Evolutionary conservation across 805 yeast species (phyloP), one percentile per base, ranked within the genome.

Genomic region (Torulaspora delbrueckii): DNA sequence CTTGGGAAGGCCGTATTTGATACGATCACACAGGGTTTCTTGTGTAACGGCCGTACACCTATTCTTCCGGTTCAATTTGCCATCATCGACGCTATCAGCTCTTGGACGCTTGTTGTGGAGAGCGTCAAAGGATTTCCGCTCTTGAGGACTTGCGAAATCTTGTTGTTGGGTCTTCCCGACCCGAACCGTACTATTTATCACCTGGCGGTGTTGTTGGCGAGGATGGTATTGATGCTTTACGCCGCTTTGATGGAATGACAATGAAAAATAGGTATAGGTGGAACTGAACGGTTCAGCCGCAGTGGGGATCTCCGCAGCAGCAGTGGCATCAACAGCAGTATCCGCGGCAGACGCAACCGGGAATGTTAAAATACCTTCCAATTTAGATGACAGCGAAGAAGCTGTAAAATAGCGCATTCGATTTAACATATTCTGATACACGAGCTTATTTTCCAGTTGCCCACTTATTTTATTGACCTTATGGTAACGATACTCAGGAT

Each of bases 401-500:
- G 40, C 45, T 33, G 45, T 42, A 27, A 42, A 42, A 42, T 42
- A 42, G 45, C 45, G 45, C 45, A 42, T 42, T 42, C 45, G 45
- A 42, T 35, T 37, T 42, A 42, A 42, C 45, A 42, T 42, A 42
- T 42, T 42, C 45, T 42, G 45, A 42, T 42, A 42, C 40, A 42
- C 45, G 45, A 42, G 45, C 45, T 42, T 42, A 42, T 43, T 37
- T 38, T 38, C 47, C 32, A 43, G 47, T 38, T 43, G 47, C 43
- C 43, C 43, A 43, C 43, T 43, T 43, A 38, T 43, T 37, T 42
- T 42, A 42, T 42, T 43, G 46, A 43, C 46, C 46, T 43, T 43
- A 43, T 45, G 48, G 48, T 45, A 45, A 45, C 48, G 48, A 45
- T 45, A 45, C 48, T 45, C 48, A 41, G 48, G 48, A 45, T 45